These are phyloP conservation scores for Kodamaea restingae DNA, from an alignment of 805 yeast species.

Conservation along the genomic window DNA sequence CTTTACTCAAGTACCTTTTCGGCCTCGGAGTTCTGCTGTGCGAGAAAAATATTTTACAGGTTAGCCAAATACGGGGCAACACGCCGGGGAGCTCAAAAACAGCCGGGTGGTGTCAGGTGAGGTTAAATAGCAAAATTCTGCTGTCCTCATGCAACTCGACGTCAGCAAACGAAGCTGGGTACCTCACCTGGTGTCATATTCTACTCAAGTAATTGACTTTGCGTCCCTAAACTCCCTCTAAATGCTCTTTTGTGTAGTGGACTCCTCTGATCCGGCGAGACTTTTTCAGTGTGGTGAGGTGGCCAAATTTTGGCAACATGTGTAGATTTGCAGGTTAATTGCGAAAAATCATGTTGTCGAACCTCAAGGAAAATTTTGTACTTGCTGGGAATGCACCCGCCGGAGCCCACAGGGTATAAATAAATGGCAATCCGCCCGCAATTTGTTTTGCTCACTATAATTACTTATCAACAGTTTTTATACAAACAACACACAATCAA, in stretches of 20 bases:
- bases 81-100: background rate
- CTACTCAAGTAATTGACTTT: background rate
- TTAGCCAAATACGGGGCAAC: constrained; percentile 6
- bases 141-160: background rate
- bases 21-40: constrained; percentile 16
- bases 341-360: constrained; percentile 3
- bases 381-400: constrained; percentile 2
- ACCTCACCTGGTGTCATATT: background rate
- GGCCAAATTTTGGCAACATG: background rate
- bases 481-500: background rate
- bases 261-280: constrained; percentile 9
- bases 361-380: constrained; percentile 2
- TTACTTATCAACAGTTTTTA: constrained; percentile 2
- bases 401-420: constrained; percentile 10
- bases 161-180: background rate
- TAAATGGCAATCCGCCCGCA: constrained; percentile 5
- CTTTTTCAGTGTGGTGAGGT: background rate
- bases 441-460: constrained; percentile 3
- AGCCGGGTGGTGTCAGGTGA: constrained; percentile 7
- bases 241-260: constrained; percentile 7
- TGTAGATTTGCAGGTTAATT: constrained; percentile 5
- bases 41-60: constrained; percentile 6
- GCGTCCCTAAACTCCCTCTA: background rate
- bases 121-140: background rate
- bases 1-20: constrained; percentile 4